Evolutionary conservation across 2,329 filamentous ascomycete species (phyloP), one percentile per base, ranked within the genome.

Genomic region (Cladophialophora yegresii): DNA sequence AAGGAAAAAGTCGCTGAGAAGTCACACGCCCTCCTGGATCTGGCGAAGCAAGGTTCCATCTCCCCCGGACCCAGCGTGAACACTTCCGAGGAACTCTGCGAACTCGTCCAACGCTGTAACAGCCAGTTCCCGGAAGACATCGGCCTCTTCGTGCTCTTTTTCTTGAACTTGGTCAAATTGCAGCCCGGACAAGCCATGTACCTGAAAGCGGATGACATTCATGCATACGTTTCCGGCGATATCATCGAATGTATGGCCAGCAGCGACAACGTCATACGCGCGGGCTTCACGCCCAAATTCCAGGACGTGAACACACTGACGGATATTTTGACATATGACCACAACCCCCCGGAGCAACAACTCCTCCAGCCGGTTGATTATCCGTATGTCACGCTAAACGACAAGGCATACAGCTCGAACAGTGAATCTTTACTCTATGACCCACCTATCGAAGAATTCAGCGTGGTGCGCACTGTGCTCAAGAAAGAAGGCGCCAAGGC

Each of bases 231-330:
- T 51, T 80, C 78, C 4, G 79, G 79, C 36, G 93, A 99, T 74
- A 96, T 99, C 71, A 92, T 99, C 75, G 95, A 99, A 79, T 99
- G 95, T 82, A 99, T 99, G 95, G 95, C 95, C 0, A 89, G 92
- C 8, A 96, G 91, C n/a, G 95, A 99, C 83, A 99, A 99, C 71
- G 95, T 99, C 40, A 93, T 99, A 58, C 92, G 95, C 62, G 95
- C 95, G 0, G 95, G 95, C 50, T 95, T 99, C 78, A 99, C 95
- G 0, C 95, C 95, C 62, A 99, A 99, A 77, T 99, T 96, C 84
- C 97, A 98, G 80, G 95, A 99, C 72, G 91, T 98, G 23, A 80
- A 87, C 60, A 98, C 92, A 0, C 83, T 99, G 10, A 92, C 93
- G 36, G 84, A 87, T 67, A 96, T 96, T 88, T 81, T 99, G 70